Evolutionary conservation across 2,329 filamentous ascomycete genomes (phyloP).

Genomic region (Cordyceps cateniannulata): DNA sequence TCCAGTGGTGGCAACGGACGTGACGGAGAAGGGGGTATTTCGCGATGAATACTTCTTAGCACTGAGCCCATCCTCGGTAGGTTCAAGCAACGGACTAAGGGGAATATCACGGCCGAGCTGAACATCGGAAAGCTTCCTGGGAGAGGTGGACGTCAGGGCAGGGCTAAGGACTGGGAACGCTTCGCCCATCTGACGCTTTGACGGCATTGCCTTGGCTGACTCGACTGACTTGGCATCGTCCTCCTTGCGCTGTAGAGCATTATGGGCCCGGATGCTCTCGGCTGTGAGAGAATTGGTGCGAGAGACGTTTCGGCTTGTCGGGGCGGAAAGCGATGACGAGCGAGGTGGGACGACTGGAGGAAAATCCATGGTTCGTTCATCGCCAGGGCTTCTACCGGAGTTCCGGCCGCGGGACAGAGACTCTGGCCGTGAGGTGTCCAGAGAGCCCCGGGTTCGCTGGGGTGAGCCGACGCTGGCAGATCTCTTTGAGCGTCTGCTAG

Average conservation of each 20-base stretch:
- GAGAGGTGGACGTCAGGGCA: neutral
- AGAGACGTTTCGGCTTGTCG: conserved; percentile 52
- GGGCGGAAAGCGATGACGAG: conserved; percentile 56
- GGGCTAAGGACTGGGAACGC: neutral
- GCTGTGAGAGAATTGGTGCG: conserved; percentile 50
- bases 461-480: conserved; percentile 47
- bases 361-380: conserved; percentile 54
- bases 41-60: conserved; percentile 47
- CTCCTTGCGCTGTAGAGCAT: conserved; percentile 28
- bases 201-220: neutral
- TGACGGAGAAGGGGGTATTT: conserved; percentile 56
- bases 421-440: neutral
- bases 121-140: neutral
- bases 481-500: conserved; percentile 48
- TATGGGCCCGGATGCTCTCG: conserved; percentile 52
- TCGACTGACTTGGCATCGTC: conserved; percentile 19
- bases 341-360: conserved; percentile 51
- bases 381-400: neutral
- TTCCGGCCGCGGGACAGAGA: neutral
- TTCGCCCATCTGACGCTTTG: conserved; percentile 18
- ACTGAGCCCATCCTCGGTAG: conserved; percentile 45
- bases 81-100: conserved; percentile 26
- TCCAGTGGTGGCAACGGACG: conserved; percentile 54
- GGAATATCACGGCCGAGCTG: conserved; percentile 22
- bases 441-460: conserved; percentile 20